Evolutionary conservation across 805 yeast genomes (phyloP).

Genomic region (Metschnikowia corniflorae): DNA sequence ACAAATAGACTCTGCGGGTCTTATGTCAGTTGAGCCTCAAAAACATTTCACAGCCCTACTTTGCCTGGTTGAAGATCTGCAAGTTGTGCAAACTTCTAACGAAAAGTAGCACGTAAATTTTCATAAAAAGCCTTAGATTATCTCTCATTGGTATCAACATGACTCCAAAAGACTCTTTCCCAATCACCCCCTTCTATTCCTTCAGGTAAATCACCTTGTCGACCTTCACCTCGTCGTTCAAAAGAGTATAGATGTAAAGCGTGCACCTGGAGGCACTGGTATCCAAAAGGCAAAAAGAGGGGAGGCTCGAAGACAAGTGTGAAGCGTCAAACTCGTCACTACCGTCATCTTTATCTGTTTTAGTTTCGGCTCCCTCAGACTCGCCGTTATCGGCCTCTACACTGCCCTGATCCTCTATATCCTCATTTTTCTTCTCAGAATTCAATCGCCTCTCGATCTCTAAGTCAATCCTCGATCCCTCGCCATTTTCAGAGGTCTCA

Average conservation of each 20-base stretch:
- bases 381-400: constrained; percentile 3
- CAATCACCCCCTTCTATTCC: too few species aligned
- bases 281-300: constrained; percentile 87
- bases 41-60: too few species aligned
- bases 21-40: too few species aligned
- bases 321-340: constrained; percentile 4
- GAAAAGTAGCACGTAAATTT: too few species aligned
- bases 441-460: neutral
- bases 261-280: constrained; percentile 77
- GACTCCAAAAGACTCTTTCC: too few species aligned
- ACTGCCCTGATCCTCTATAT: constrained; percentile 18
- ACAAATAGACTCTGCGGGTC: too few species aligned
- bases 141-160: too few species aligned
- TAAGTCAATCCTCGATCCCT: constrained; percentile 8
- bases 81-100: too few species aligned
- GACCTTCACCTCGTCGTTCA: constrained; percentile 82
- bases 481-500: constrained; percentile 14
- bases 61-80: too few species aligned
- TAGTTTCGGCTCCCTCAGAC: neutral
- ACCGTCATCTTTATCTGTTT: neutral
- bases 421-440: constrained; percentile 9
- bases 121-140: too few species aligned
- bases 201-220: constrained; percentile 63
- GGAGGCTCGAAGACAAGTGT: constrained; percentile 39
- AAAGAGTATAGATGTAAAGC: constrained; percentile 76